Conservation (phyloP, 148 eudicot species). For the Persicaria maculosa region DNA sequence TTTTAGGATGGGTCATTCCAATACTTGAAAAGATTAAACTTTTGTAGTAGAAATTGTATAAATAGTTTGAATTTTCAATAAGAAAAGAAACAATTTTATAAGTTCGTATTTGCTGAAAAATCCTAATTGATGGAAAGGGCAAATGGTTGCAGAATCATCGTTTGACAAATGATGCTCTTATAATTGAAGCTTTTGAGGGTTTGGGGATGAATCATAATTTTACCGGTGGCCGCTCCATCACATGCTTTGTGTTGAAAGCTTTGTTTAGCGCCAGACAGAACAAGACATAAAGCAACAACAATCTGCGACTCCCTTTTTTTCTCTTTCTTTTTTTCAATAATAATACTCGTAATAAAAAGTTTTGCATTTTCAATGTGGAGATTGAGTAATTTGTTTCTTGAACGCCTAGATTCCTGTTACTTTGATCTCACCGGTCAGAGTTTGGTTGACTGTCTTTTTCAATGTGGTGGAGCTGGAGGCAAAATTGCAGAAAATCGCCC, state of each 20-base stretch:
- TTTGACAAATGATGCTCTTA: neutral
- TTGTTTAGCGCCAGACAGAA: neutral
- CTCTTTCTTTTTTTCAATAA: neutral
- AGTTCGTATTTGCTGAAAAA: no score
- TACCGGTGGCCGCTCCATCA: neutral
- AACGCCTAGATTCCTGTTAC: neutral
- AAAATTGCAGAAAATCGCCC: no score
- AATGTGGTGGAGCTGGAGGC: neutral
- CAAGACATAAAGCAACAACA: slow-evolving; percentile 7
- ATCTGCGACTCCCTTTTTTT: neutral
- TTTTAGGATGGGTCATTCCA: no score
- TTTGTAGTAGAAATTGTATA: no score
- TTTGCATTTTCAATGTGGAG: neutral
- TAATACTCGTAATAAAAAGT: neutral
- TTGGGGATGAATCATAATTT: neutral
- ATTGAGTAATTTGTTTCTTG: neutral
- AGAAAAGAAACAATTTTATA: no score
- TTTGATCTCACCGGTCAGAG: neutral
- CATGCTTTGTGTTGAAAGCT: neutral
- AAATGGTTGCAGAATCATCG: neutral
- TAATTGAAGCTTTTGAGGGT: neutral
- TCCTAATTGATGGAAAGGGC: neutral
- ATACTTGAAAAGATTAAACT: no score
- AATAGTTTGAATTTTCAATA: no score
- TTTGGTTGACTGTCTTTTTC: slow-evolving; percentile 4